Base-by-base conservation (phyloP, 2,329 filamentous ascomycete genomes). In the Neofusicoccum umdonicola region DNA sequence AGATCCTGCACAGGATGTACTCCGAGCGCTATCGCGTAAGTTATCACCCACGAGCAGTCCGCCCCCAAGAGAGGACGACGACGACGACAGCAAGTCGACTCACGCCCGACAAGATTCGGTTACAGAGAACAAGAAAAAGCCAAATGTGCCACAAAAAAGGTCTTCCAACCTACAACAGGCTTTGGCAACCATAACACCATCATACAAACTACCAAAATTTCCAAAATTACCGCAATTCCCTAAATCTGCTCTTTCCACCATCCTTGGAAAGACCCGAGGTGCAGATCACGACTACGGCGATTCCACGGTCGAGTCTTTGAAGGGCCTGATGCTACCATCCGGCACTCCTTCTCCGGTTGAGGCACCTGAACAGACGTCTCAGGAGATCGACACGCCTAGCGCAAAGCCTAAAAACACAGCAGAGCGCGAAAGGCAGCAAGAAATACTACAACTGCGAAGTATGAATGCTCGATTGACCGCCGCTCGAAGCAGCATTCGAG, bases 291-390 rank as follows among this genome's bases (percentile, higher is more conserved):
- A 72, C 37, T 76, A 77, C 44, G 81, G 80, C 41, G 81, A 83
- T 35, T 79, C 78, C 17, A 83, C 81, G 3, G 77, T 83, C 48
- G 77, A 80, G 51, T 82, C 80, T 3, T 72, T 83, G 7, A 79
- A 82, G 69, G 78, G 80, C 41, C 75, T 83, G 12, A 74, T 81
- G 12, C 68, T 73, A 17, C 74, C 70, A 63, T 69, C 61, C 13
- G 56, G 61, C 22, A 68, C 63, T 31, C 52, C 19, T 31, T 62
- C 41, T 8, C 19, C 45, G 8, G 22, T 37, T 17, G 35, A 31
- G 31, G 58, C 11, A 70, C 71, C 27, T 22, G 63, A 45, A 68
- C 62, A 41, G 11, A 67, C 58, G 76, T 73, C 77, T 6, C 69
- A 72, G 62, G 71, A 70, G 12, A 64, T 77, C 8, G 65, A 71